Evolutionary conservation across 2,329 filamentous ascomycete species (phyloP), one percentile per base, ranked within the genome.

Genomic region (Clarireedia monteithiana): DNA sequence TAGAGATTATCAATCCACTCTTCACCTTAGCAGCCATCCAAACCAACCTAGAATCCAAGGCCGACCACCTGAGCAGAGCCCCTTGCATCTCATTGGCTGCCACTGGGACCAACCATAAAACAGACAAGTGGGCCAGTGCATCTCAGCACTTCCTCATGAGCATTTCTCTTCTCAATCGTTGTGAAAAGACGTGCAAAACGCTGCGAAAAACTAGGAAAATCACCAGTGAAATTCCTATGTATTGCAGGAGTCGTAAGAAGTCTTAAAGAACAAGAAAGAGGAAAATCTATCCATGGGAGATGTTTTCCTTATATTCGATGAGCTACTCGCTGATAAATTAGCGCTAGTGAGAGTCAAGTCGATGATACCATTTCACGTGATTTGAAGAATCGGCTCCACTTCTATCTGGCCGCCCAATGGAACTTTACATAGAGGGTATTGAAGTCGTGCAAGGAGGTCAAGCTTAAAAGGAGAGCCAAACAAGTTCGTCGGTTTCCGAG

Each of bases 321-420:
- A 30, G 15, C 26, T 55, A 50, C 36, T 40, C 39, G 45, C 5
- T 23, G 49, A 27, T 10, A 45, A 20, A 17, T 42, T 50, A 26
- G 26, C 53, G 46, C 53, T 55, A 55, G 23, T 50, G 38, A 7
- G 12, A 15, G 50, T 46, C 46, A 38, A 46, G 53, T 47, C 53
- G 53, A 55, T 55, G 53, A 50, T 55, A 47, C 49, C 39, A 42
- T 50, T 50, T 55, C 46, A 55, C 53, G 53, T 55, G 53, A 24
- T 23, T 0, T 46, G 20, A 46, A 23, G 42, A 24, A 46, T 46
- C 10, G 20, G 42, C 12, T 14, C 39, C 39, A 14, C 42, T 46
- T 24, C 42, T 4, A 42, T 14, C 17, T 42, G 39, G n/a, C 14
- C 39, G 7, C 20, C 20, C 39, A 20, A 17, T 20, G n/a, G 39